Evolutionary conservation across 805 yeast species (phyloP).

Genomic region (Metschnikowia gelsemii): DNA sequence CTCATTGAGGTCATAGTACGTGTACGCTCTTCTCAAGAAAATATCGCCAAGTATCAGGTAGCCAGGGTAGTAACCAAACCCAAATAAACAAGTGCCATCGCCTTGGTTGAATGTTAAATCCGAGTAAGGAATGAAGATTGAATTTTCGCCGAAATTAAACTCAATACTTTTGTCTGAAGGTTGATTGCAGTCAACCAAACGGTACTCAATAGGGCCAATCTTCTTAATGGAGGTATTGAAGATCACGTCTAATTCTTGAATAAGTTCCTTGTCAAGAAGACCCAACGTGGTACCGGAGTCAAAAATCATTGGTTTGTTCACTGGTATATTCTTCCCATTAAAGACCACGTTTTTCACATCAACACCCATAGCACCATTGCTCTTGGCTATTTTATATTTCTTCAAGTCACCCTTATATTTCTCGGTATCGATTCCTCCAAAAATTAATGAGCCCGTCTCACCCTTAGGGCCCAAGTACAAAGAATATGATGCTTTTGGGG

Average conservation of each 20-base stretch:
- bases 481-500: conserved; percentile 57
- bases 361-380: conserved; percentile 10
- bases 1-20: conserved; percentile 18
- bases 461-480: conserved; percentile 50
- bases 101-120: conserved; percentile 8
- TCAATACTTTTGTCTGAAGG: conserved; percentile 15
- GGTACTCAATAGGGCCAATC: conserved; percentile 11
- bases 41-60: conserved; percentile 18
- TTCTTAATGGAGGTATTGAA: conserved; percentile 9
- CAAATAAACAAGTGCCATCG: conserved; percentile 12
- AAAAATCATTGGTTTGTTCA: conserved; percentile 9
- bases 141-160: conserved; percentile 13
- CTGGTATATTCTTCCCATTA: conserved; percentile 8
- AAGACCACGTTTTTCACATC: conserved; percentile 8
- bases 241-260: conserved; percentile 10
- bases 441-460: conserved; percentile 33
- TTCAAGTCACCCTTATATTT: conserved; percentile 28
- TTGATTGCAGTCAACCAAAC: conserved; percentile 15
- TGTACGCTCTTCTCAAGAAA: conserved; percentile 20
- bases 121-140: conserved; percentile 9
- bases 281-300: conserved; percentile 19
- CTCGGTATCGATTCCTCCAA: conserved; percentile 45
- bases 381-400: conserved; percentile 7
- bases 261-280: conserved; percentile 8
- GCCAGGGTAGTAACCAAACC: conserved; percentile 11